Percentiles rank a stretch among this genome's conserved stretches.
Evolutionary conservation across 495 filamentous ascomycete genomes (phyloP).

Genomic region (Podospora sp.): DNA sequence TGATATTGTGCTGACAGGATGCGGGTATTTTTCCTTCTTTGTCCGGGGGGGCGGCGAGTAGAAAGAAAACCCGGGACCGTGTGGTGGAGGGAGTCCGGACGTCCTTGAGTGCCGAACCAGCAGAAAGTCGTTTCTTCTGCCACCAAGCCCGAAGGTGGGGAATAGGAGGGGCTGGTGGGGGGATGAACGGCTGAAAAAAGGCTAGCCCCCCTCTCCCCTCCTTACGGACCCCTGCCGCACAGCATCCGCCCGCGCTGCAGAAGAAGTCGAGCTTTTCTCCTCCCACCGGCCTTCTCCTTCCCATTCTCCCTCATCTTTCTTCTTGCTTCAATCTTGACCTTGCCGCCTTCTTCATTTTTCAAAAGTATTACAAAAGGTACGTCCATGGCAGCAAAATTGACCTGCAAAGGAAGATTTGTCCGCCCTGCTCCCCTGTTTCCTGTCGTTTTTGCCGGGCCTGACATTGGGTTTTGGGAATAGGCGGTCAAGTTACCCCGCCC

Average conservation of each 20-base stretch:
- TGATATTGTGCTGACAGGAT: too few species aligned
- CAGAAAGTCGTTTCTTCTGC: conserved; percentile 2
- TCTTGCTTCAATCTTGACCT: background rate
- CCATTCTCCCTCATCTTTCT: conserved; percentile 10
- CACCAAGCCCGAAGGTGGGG: conserved; percentile 6
- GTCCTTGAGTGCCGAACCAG: background rate
- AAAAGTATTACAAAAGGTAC: background rate
- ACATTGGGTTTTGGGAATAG: conserved; percentile 2
- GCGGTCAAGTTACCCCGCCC: conserved; percentile 20
- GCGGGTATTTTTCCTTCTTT: too few species aligned
- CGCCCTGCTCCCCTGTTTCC: background rate
- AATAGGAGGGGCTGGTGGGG: conserved; percentile 13
- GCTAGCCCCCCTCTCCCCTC: background rate
- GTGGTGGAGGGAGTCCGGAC: background rate
- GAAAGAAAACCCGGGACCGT: background rate
- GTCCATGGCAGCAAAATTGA: background rate
- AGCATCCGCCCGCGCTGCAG: background rate
- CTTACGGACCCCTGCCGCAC: background rate
- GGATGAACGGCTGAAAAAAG: conserved; percentile 7
- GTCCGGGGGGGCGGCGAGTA: background rate
- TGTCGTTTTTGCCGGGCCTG: background rate
- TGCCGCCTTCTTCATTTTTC: background rate
- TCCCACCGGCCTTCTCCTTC: conserved; percentile 17
- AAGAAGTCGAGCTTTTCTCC: conserved; percentile 6
- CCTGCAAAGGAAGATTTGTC: background rate